phyloP scores from a whole-genome alignment of 441 rosid species.

The Brassica hybrid region DNA sequence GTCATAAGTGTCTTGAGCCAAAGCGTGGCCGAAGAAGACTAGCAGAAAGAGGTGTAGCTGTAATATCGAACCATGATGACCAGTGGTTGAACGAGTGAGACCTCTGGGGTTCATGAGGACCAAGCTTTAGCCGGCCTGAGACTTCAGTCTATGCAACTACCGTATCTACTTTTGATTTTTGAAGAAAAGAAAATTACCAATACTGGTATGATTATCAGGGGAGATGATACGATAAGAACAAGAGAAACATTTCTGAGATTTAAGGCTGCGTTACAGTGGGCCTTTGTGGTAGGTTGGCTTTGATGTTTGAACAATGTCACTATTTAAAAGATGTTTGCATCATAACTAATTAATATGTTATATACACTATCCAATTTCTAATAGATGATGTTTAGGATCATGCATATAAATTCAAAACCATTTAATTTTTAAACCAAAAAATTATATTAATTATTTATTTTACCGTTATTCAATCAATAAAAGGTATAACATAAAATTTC shows the following conservation, averaged over 20 bases:
- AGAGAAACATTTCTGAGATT: constrained; percentile 1
- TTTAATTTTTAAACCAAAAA: not conserved
- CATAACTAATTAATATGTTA: constrained; percentile 13
- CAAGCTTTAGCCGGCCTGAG: constrained; percentile 14
- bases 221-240: constrained; percentile 15
- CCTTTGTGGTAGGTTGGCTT: constrained; percentile 31
- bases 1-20: constrained; percentile 8
- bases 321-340: constrained; percentile 34
- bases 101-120: constrained; percentile 26
- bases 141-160: constrained; percentile 35
- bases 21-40: constrained; percentile 6
- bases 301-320: constrained; percentile 32
- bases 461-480: not conserved
- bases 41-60: constrained; percentile 10
- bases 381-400: not conserved
- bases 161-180: not conserved
- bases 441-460: not conserved
- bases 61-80: constrained; percentile 30
- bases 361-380: not conserved
- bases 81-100: constrained; percentile 13
- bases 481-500: not conserved
- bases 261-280: constrained; percentile 26
- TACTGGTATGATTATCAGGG: not conserved
- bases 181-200: not conserved
- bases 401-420: not conserved